Percentiles rank a stretch among this genome's conserved stretches.
phyloP scores from a whole-genome alignment of 2,329 filamentous ascomycete genomes.

The Bimuria novae-zelandiae region DNA sequence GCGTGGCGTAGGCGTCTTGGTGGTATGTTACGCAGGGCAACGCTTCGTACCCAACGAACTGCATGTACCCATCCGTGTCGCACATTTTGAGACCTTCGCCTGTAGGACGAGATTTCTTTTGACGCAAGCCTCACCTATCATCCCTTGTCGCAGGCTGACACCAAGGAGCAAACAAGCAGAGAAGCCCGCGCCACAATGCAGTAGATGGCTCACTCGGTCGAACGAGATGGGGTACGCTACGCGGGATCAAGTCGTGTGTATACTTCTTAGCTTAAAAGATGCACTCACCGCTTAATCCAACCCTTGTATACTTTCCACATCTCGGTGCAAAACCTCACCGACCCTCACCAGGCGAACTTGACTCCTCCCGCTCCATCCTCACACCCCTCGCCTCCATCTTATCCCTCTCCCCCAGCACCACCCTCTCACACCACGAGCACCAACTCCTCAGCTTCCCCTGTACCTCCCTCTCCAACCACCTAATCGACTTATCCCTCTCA shows the following conservation, averaged over 20 bases:
- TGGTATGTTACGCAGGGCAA: too few relatives aligned
- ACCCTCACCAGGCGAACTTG: constrained; percentile 22
- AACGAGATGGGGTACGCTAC: too few relatives aligned
- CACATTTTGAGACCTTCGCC: too few relatives aligned
- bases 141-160: too few relatives aligned
- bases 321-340: background rate
- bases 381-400: constrained; percentile 20
- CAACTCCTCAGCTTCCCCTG: constrained; percentile 73
- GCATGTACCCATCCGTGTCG: background rate
- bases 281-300: background rate
- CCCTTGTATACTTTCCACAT: background rate
- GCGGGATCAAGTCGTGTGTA: too few relatives aligned
- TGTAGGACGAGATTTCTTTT: too few relatives aligned
- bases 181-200: too few relatives aligned
- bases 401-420: constrained; percentile 66
- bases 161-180: too few relatives aligned
- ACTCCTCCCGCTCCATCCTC: constrained; percentile 21
- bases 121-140: too few relatives aligned
- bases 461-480: constrained; percentile 72
- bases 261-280: too few relatives aligned
- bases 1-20: too few relatives aligned
- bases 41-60: background rate
- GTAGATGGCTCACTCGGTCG: too few relatives aligned
- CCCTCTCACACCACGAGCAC: constrained; percentile 89
- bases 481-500: constrained; percentile 50